These are phyloP conservation scores for Jamesozyma piceae DNA, from an alignment of 805 yeast genomes.

Conservation along the genomic window DNA sequence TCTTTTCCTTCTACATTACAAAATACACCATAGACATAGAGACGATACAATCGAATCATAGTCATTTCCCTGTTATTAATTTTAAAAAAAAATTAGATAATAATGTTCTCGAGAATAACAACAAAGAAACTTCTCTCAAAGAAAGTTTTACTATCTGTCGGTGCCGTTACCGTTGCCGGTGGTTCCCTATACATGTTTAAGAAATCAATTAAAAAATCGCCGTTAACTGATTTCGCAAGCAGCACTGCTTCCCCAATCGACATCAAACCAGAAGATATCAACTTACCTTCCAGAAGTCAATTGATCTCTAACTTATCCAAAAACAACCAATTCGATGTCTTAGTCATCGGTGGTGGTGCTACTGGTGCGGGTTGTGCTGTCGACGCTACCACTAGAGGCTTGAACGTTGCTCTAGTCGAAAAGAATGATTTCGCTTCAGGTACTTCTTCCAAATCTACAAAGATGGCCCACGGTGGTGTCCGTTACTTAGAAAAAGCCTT, in stretches of 20 bases:
- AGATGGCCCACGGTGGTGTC: conserved; percentile 97
- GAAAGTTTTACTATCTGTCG: neutral
- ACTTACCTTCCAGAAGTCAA: conserved; percentile 44
- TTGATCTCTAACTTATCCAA: conserved; percentile 40
- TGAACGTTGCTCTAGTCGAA: conserved; percentile 80
- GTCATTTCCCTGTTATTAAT: no score
- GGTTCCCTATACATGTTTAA: neutral
- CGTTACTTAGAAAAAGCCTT: conserved; percentile 91
- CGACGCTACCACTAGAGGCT: conserved; percentile 85
- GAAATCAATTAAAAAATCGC: neutral
- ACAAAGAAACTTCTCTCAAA: neutral
- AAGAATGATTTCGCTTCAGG: conserved; percentile 86
- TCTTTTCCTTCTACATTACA: no score
- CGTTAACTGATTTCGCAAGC: neutral
- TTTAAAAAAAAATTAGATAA: no score
- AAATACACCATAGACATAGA: no score
- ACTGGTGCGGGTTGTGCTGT: conserved; percentile 89
- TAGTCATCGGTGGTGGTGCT: conserved; percentile 93
- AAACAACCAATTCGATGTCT: conserved; percentile 57
- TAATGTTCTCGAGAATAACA: neutral
- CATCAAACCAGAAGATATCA: neutral
- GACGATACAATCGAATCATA: no score
- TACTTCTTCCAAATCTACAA: conserved; percentile 87
- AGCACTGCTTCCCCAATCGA: neutral
- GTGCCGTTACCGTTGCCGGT: neutral